These are phyloP conservation scores for Platismatia glauca DNA, from an alignment of 495 filamentous ascomycete genomes.

Conservation along the genomic window DNA sequence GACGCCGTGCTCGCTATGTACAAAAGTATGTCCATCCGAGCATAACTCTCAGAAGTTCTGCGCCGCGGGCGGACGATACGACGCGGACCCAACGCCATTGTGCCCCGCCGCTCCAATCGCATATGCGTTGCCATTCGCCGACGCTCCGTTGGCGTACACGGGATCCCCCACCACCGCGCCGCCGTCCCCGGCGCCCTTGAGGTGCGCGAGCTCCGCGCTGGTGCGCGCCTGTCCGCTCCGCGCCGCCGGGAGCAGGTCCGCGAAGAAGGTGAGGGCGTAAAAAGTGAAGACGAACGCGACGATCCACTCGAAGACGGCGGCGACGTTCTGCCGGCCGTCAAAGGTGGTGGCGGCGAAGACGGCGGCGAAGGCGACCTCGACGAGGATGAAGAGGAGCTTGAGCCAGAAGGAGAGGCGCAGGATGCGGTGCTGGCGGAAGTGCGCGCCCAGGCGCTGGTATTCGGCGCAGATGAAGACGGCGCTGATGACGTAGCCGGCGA, in stretches of 20 bases:
- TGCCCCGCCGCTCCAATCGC: conserved; percentile 1
- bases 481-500: conserved; percentile 61
- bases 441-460: conserved; percentile 72
- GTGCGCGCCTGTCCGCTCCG: conserved; percentile 44
- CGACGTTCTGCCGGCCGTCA: conserved; percentile 40
- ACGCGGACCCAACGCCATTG: background rate
- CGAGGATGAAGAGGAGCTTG: conserved; percentile 69
- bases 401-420: conserved; percentile 71
- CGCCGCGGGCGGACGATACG: background rate
- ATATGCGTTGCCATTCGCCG: background rate
- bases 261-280: conserved; percentile 78
- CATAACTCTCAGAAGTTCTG: background rate
- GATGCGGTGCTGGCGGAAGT: conserved; percentile 62
- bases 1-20: background rate
- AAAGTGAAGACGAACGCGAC: conserved; percentile 86
- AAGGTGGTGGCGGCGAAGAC: conserved; percentile 44
- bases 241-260: conserved; percentile 79
- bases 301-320: conserved; percentile 48
- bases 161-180: background rate
- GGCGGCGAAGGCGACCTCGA: conserved; percentile 55
- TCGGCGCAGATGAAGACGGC: conserved; percentile 82
- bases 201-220: conserved; percentile 31
- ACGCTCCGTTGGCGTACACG: background rate
- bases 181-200: conserved; percentile 22
- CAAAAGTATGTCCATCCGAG: no score